phyloP scores from a whole-genome alignment of 441 rosid genomes.

The Mallotus japonicus region DNA sequence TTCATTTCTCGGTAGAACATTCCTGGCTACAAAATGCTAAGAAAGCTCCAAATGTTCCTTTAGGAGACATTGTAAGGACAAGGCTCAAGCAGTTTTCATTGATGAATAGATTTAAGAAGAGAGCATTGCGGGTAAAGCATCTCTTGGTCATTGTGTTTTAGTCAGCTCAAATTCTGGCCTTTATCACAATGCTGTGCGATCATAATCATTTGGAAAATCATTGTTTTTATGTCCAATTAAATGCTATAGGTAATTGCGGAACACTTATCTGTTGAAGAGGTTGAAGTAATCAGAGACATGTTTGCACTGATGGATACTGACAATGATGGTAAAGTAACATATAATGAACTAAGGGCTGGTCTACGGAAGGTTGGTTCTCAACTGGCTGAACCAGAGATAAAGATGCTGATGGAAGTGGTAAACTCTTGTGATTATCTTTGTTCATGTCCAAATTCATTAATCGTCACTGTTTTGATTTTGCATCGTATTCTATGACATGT shows the following conservation, averaged over 20 bases:
- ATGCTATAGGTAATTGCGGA: slow-evolving; percentile 84
- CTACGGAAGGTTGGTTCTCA: slow-evolving; percentile 94
- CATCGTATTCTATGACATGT: background rate
- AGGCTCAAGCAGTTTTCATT: slow-evolving; percentile 89
- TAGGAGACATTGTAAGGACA: slow-evolving; percentile 91
- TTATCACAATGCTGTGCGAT: slow-evolving; percentile 13
- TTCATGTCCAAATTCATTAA: background rate
- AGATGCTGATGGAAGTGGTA: slow-evolving; percentile 99
- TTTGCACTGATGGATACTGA: slow-evolving; percentile 83
- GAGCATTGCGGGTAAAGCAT: slow-evolving; percentile 67
- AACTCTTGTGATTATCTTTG: slow-evolving; percentile 10
- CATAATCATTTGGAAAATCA: background rate
- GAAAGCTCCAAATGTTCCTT: slow-evolving; percentile 94
- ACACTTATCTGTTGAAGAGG: slow-evolving; percentile 80
- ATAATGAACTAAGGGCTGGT: slow-evolving; percentile 77
- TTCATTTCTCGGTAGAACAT: slow-evolving; percentile 51
- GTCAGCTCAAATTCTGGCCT: slow-evolving; percentile 10
- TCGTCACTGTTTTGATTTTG: background rate
- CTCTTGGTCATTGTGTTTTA: slow-evolving; percentile 7
- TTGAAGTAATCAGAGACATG: slow-evolving; percentile 91
- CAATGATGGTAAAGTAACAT: slow-evolving; percentile 77
- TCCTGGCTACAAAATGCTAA: slow-evolving; percentile 91
- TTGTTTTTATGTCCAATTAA: slow-evolving; percentile 7
- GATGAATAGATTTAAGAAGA: slow-evolving; percentile 96
- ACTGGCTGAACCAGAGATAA: slow-evolving; percentile 88